phyloP scores from a whole-genome alignment of 805 yeast genomes.

The Candida alai region DNA sequence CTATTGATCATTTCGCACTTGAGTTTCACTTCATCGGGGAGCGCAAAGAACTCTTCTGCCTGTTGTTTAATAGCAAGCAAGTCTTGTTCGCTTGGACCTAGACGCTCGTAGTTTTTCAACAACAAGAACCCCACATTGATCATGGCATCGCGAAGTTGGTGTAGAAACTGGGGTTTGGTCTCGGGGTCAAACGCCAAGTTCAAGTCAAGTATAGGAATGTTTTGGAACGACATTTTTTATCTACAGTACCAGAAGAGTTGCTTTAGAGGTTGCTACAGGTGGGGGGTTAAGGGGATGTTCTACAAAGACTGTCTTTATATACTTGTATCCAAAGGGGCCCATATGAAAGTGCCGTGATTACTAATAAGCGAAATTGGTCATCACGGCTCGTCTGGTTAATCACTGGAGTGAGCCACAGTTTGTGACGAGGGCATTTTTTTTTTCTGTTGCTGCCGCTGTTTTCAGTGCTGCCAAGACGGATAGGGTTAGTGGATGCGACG shows the following conservation, averaged over 20 bases:
- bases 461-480: too few relatives aligned
- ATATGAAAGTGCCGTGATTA: slow-evolving; percentile 1
- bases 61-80: slow-evolving; percentile 35
- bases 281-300: neutral
- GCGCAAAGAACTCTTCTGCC: slow-evolving; percentile 40
- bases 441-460: neutral
- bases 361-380: too few relatives aligned
- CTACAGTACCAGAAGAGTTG: too few relatives aligned
- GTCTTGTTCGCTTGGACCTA: slow-evolving; percentile 40
- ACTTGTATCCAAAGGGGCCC: neutral
- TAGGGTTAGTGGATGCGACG: too few relatives aligned
- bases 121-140: slow-evolving; percentile 55
- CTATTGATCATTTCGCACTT: slow-evolving; percentile 50
- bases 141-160: slow-evolving; percentile 42
- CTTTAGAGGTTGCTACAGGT: neutral
- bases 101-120: slow-evolving; percentile 32
- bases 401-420: slow-evolving; percentile 2
- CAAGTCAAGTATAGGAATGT: slow-evolving; percentile 46
- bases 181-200: slow-evolving; percentile 35
- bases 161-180: slow-evolving; percentile 41
- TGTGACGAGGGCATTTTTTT: slow-evolving; percentile 2
- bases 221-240: slow-evolving; percentile 28
- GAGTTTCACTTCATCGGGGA: slow-evolving; percentile 44
- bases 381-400: too few relatives aligned
- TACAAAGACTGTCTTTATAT: slow-evolving; percentile 1